Conservation (phyloP, 1,139 yeast genomes). For the Sugiyamaella paludigena region DNA sequence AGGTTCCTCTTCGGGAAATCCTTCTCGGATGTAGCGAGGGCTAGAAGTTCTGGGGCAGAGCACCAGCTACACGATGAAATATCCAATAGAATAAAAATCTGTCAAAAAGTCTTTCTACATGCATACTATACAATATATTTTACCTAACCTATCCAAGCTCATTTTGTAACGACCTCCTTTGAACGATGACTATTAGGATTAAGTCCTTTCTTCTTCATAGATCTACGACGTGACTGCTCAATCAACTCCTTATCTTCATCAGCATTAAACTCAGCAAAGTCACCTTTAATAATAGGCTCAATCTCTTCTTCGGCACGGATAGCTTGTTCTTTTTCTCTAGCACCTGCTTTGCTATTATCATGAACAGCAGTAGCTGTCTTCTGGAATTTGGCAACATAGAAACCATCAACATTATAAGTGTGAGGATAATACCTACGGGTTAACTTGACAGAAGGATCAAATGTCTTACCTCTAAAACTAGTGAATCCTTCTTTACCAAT, state of each 20-base stretch:
- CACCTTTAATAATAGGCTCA: conserved; percentile 75
- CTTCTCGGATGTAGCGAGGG: too few relatives aligned
- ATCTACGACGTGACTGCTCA: conserved; percentile 68
- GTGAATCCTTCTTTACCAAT: conserved; percentile 97
- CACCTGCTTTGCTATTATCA: conserved; percentile 73
- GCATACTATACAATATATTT: neutral
- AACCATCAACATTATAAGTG: conserved; percentile 97
- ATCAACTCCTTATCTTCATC: conserved; percentile 74
- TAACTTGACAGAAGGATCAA: conserved; percentile 69
- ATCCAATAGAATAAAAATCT: too few relatives aligned
- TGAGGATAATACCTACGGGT: conserved; percentile 98
- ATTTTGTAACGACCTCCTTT: neutral
- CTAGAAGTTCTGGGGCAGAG: too few relatives aligned
- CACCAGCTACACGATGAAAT: too few relatives aligned
- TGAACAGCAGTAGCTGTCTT: conserved; percentile 79
- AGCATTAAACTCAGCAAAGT: conserved; percentile 78
- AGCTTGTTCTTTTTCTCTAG: conserved; percentile 75
- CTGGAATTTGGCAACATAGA: conserved; percentile 93
- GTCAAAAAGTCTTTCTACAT: neutral
- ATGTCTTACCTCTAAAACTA: conserved; percentile 88
- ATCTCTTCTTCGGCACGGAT: conserved; percentile 71
- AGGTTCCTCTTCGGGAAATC: neutral
- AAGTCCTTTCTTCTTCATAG: conserved; percentile 75
- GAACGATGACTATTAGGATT: conserved; percentile 51
- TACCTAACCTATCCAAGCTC: neutral